Percentiles rank a stretch among this genome's conserved stretches.
Evolutionary conservation across 148 eudicot species (phyloP).

Genomic region (Simmondsia chinensis): DNA sequence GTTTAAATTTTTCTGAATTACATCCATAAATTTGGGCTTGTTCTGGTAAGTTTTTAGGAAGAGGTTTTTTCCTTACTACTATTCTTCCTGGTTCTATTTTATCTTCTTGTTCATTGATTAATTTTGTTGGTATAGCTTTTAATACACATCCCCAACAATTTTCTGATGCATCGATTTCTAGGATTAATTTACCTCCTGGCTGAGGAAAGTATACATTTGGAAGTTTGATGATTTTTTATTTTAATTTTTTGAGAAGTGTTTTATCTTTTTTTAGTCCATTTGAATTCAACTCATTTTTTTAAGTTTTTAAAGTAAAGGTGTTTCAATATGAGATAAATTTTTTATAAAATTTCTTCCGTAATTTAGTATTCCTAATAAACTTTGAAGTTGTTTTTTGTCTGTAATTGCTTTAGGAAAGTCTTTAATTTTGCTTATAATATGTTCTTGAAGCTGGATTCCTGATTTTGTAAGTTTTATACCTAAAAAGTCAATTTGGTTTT

Average conservation of each 20-base stretch:
- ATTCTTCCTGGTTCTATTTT: background rate
- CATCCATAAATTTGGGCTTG: background rate
- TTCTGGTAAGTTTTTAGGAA: too few species aligned
- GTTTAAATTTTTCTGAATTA: background rate
- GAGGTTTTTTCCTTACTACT: too few species aligned
- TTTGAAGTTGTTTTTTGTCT: background rate
- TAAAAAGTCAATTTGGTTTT: background rate
- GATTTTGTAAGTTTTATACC: background rate
- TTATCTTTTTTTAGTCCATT: background rate
- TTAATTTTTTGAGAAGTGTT: background rate
- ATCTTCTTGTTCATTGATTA: background rate
- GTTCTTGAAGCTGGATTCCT: background rate
- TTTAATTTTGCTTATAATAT: background rate
- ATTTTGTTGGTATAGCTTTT: background rate
- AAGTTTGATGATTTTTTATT: too few species aligned
- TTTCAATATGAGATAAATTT: background rate
- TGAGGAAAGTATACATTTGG: background rate
- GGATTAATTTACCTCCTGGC: background rate
- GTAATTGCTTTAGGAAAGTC: background rate
- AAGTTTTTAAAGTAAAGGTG: background rate
- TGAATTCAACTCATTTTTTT: background rate
- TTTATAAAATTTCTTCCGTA: constrained; percentile 1
- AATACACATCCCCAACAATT: background rate
- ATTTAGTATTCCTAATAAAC: background rate
- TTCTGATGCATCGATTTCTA: background rate